Evolutionary conservation across 805 yeast species (phyloP), one percentile per base, ranked within the genome.

Genomic region (Komagataella kurtzmanii): DNA sequence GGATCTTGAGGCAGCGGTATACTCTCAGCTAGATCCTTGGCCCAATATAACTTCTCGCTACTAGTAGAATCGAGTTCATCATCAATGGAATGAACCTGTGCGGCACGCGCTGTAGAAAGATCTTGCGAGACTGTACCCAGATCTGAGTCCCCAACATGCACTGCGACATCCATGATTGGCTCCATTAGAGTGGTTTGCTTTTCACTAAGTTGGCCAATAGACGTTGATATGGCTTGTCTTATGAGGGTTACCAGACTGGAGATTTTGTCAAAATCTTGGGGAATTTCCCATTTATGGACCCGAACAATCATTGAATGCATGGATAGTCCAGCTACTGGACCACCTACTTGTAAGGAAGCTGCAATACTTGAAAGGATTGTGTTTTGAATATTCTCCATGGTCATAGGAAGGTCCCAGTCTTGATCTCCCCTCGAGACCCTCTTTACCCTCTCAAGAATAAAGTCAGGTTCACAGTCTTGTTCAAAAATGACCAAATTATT

Each of bases 61-160:
- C 59, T 58, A 6, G 46, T 50, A 0, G 59, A 21, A 3, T 56
- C 59, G 14, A 52, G 52, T 46, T 81, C 85, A 51, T 87, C 96
- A 43, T 83, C 88, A 46, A 93, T 79, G 2, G 86, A 77, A 3
- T 73, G 61, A 46, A 93, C 87, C 1, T 70, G 72, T 1, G 96
- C 97, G 47, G 83, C 81, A 54, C 98, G 75, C 12, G 83, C 75
- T 30, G 87, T 80, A 46, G 88, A 81, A 50, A 93, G 67, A 62
- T 93, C 99, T 58, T 88, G 95, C 45, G 88, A 76, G 1, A 93
- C 93, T 43, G 73, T 74, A 18, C 98, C 98, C 57, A 91, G 66
- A 53, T 84, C 86, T 52, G 77, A 83, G 30, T 88, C 84, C 51
- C 75, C 74, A 2, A 83, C 83, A 50, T 73, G 76, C 1, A 93